Evolutionary conservation across 345 rosid genomes (phyloP), one percentile per base, ranked within the genome.

Genomic region (Bretschneidera sinensis): DNA sequence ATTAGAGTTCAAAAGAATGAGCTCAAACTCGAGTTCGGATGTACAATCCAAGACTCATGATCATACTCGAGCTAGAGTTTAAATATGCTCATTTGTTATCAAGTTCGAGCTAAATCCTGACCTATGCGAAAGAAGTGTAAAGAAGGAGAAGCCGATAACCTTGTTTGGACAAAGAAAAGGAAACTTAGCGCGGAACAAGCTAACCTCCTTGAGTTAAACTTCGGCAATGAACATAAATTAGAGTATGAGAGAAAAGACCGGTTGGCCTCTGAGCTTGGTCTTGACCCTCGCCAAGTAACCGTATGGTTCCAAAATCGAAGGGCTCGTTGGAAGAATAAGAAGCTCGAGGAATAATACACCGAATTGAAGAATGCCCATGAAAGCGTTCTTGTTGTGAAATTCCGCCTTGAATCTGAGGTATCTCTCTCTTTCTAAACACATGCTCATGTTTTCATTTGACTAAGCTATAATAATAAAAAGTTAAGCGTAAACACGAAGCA

Each of bases 221-320:
- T 90, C 31, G 91, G 79, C 0, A 69, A 70, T 23, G 99, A 94
- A 55, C 92, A 83, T 52, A 94, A 94, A 69, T 70, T 94, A 2
- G 97, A 91, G 68, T 78, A 96, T 7, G 96, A 86, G 55, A 81
- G 96, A 55, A 94, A 94, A 55, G 87, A 85, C 57, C 76, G 76
- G 76, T 70, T 94, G 1, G 96, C 99, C 9, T 60, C 65, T 4
- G 97, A 94, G 66, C 81, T 91, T 0, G 96, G 95, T 5, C 88
- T 94, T 34, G 89, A 88, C 24, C 91, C 99, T 17, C 88, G 96
- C 47, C 99, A 94, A 28, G 99, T 94, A 1, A 97, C 97, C 6
- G 90, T 94, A 20, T 94, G 99, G 99, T 94, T 90, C 71, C 99
- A 94, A 58, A 94, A 94, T 84, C 78, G 96, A 20, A 76, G 97